Base-by-base conservation (phyloP, 2,329 filamentous ascomycete genomes). In the Mariannaea elegans region DNA sequence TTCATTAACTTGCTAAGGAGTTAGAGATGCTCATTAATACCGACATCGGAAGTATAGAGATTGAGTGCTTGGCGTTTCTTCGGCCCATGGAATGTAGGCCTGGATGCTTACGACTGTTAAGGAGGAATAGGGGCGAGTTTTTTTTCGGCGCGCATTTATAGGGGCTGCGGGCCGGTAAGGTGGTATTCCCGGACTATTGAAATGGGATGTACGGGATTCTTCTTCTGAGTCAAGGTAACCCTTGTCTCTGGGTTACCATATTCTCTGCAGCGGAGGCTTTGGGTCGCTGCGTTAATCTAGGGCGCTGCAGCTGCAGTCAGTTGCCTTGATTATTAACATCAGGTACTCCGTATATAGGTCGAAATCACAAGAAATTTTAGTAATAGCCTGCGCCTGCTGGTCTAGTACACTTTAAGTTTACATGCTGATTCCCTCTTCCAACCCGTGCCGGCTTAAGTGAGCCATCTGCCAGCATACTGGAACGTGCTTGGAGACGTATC, bases 1-100 rank as follows among this genome's bases (percentile, higher is more conserved):
- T 91, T 91, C 76, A 84, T 90, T 61, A 90, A 95, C 75, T 77
- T 96, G 67, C 76, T 87, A 74, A 84, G 78, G 76, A 73, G 73
- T 49, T 83, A 73, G 68, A 39, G 38, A 38, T 42, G 32, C 48
- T 32, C 27, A 27, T n/a, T 44, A 10, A 14, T n/a, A 36, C 24
- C 46, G 41, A 34, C 34, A 32, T 48, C 19, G 34, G 14, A 57
- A 58, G 36, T 7, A 62, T 65, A 49, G 62, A 9, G 31, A 39
- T 24, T 13, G 36, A 23, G 44, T 16, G 34, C 13, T 29, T 18
- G 24, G 23, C 46, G 46, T 27, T 45, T 54, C 32, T 32, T 16
- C 34, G 39, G n/a, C 19, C 36, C n/a, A 42, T 16, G 8, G 45
- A 41, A 5, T 18, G 18, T 23, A 27, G 13, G 45, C 29, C 29